Evolutionary conservation across 1,284 basidiomycete species (phyloP).

Genomic region (Psilocybe mexicana): DNA sequence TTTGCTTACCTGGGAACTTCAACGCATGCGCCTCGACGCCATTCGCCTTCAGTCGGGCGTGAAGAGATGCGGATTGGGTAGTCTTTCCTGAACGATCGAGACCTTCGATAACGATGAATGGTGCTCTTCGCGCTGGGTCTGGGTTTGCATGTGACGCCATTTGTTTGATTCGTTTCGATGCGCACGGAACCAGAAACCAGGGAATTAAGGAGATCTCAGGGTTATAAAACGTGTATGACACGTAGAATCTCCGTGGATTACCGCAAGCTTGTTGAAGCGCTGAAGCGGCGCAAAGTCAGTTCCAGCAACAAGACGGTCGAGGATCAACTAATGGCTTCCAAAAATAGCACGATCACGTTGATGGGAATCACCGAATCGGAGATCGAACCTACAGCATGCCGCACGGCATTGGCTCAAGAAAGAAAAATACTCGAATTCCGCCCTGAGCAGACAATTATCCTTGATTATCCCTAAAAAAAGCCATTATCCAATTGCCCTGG

Average conservation of each 20-base stretch:
- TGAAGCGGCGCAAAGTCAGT: too few species aligned
- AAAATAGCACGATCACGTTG: too few species aligned
- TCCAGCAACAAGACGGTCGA: too few species aligned
- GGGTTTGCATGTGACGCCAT: background rate
- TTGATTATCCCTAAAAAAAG: too few species aligned
- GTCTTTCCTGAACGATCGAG: conserved; percentile 93
- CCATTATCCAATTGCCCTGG: too few species aligned
- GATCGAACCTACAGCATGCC: too few species aligned
- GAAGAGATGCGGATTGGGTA: conserved; percentile 75
- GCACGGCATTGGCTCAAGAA: too few species aligned
- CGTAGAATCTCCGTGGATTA: background rate
- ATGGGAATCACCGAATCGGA: too few species aligned
- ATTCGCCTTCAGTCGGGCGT: conserved; percentile 45
- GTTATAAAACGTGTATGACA: background rate
- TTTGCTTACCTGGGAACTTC: conserved; percentile 82
- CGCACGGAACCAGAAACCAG: background rate
- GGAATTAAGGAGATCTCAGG: background rate
- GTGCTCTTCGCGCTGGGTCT: conserved; percentile 49
- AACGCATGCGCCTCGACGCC: conserved; percentile 52
- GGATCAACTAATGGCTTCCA: too few species aligned
- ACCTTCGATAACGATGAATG: conserved; percentile 92
- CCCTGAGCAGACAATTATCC: too few species aligned
- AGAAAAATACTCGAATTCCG: too few species aligned
- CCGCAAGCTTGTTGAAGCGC: too few species aligned
- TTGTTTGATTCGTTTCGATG: background rate